Evolutionary conservation across 2,329 filamentous ascomycete genomes (phyloP).

Genomic region (Scedosporium minutisporum): DNA sequence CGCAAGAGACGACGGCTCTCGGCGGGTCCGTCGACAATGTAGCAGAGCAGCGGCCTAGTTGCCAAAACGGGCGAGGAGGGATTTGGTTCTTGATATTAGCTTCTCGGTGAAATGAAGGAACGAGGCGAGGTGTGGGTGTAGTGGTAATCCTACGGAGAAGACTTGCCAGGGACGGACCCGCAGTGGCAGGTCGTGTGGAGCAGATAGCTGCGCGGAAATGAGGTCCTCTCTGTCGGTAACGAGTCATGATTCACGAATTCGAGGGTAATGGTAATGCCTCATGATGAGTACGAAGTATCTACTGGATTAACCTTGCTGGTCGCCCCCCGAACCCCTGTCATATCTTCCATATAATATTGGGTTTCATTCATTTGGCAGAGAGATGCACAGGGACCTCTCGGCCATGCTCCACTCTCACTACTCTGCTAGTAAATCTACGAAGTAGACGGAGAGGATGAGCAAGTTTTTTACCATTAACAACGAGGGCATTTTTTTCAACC

Average conservation of each 20-base stretch:
- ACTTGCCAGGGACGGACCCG: too few species aligned
- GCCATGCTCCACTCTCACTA: background rate
- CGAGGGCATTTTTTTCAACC: background rate
- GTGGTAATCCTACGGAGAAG: too few species aligned
- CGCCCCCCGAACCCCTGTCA: background rate
- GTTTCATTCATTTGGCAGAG: background rate
- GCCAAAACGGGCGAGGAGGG: too few species aligned
- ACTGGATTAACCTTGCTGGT: background rate
- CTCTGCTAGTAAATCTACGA: background rate
- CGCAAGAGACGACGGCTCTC: background rate
- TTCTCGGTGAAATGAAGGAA: too few species aligned
- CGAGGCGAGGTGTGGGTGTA: too few species aligned
- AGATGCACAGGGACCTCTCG: background rate
- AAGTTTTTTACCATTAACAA: background rate
- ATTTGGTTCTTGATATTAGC: too few species aligned
- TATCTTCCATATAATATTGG: background rate
- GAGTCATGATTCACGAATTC: background rate
- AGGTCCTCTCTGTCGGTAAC: background rate
- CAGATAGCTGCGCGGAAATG: slow-evolving; percentile 1
- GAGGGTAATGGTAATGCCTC: background rate
- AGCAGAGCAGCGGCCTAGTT: background rate
- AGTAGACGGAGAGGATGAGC: background rate
- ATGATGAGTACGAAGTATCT: background rate
- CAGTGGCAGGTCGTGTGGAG: background rate
- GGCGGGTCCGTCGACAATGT: background rate